Percentiles rank a stretch among this genome's conserved stretches.
These are phyloP conservation scores for Penicillium daleae DNA, from an alignment of 495 filamentous ascomycete species.

Conservation along the genomic window DNA sequence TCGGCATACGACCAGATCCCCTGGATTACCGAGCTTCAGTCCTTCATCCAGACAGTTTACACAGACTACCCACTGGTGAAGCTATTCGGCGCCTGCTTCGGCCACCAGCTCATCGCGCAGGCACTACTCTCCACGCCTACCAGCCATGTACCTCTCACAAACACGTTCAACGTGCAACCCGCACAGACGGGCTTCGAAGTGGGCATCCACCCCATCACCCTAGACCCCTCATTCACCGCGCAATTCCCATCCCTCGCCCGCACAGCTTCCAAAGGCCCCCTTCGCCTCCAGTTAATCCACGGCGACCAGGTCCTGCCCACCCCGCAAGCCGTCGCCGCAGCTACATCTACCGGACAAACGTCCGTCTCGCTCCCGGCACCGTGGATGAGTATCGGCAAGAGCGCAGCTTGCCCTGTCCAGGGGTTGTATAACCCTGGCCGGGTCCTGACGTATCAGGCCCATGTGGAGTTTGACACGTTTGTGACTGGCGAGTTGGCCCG, in stretches of 20 bases:
- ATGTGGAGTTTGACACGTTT: constrained; percentile 50
- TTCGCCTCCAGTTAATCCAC: constrained; percentile 41
- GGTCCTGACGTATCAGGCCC: constrained; percentile 46
- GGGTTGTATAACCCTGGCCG: constrained; percentile 43
- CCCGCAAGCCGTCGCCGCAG: constrained; percentile 11
- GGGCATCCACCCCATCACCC: constrained; percentile 40
- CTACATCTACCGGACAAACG: constrained; percentile 4
- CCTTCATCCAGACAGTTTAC: constrained; percentile 41
- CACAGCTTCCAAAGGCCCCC: constrained; percentile 15
- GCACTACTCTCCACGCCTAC: constrained; percentile 33
- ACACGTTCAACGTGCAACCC: constrained; percentile 28
- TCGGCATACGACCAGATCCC: constrained; percentile 41
- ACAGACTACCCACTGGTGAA: constrained; percentile 44
- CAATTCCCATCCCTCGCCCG: constrained; percentile 30
- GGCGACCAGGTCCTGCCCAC: constrained; percentile 38
- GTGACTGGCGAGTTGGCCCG: constrained; percentile 38
- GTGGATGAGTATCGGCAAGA: constrained; percentile 43
- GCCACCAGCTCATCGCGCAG: constrained; percentile 52
- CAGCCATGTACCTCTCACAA: neutral
- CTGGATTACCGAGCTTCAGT: constrained; percentile 39
- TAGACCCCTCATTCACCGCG: constrained; percentile 33
- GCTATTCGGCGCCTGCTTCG: constrained; percentile 55
- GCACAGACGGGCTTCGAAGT: constrained; percentile 41
- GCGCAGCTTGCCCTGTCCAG: constrained; percentile 40
- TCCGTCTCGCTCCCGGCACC: constrained; percentile 21